These are phyloP conservation scores for Pleurotus ostreatus DNA, from an alignment of 768 basidiomycete species.

Conservation along the genomic window DNA sequence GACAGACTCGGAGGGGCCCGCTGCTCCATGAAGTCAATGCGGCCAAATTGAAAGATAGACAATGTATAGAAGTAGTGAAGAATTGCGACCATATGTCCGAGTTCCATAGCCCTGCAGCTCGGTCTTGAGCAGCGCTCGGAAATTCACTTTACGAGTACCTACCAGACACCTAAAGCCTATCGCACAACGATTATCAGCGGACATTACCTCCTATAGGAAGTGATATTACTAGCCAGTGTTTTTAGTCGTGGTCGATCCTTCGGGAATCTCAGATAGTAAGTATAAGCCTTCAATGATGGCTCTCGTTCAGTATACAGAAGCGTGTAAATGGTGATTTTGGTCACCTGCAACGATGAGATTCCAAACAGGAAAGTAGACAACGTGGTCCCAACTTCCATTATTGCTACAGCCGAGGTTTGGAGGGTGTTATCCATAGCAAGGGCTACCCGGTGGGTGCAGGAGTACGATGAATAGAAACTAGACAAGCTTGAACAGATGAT, in stretches of 20 bases:
- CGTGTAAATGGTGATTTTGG: not conserved
- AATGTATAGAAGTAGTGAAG: slow-evolving; percentile 1
- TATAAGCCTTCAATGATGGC: not conserved
- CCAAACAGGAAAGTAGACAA: too few relatives aligned
- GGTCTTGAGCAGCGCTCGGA: too few relatives aligned
- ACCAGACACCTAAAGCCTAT: slow-evolving; percentile 2
- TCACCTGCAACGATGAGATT: not conserved
- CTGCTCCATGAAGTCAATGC: not conserved
- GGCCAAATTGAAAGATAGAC: not conserved
- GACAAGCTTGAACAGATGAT: too few relatives aligned
- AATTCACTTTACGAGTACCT: not conserved
- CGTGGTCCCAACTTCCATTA: not conserved
- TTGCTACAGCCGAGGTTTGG: not conserved
- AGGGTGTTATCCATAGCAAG: not conserved
- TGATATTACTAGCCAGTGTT: not conserved
- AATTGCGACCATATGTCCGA: not conserved
- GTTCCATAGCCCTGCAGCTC: not conserved
- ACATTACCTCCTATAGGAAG: not conserved
- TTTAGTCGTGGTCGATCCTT: not conserved
- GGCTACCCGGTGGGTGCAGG: too few relatives aligned
- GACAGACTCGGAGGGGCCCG: not conserved
- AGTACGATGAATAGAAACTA: not conserved
- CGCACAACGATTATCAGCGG: not conserved
- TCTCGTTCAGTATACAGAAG: not conserved
- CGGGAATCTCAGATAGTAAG: not conserved